Evolutionary conservation across 2,329 filamentous ascomycete species (phyloP), one percentile per base, ranked within the genome.

Genomic region (Alternaria sp.): DNA sequence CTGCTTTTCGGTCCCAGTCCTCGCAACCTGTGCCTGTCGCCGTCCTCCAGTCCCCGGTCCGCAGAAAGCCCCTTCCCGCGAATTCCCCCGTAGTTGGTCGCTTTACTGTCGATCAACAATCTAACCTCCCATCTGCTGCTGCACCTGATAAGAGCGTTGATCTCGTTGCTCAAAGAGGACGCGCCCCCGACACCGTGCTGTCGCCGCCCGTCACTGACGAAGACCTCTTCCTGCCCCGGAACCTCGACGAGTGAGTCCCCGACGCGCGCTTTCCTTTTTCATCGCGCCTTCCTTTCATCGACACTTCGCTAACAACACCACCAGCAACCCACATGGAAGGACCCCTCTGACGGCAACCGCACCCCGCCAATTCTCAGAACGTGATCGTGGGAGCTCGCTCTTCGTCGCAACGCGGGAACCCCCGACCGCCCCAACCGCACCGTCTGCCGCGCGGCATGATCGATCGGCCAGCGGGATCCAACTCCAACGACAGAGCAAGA

Each of bases 31-130:
- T 61, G 10, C 63, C 67, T 26, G 50, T 67, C 26, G 68, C 67
- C 12, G 63, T 72, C 36, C 36, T 40, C 60, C 73, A 73, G 66
- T 81, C 82, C 65, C 80, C 81, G 58, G 80, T 87, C 62, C 83
- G 83, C 69, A 82, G 85, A 69, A 87, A 87, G 75, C 85, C 86
- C 70, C 77, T 88, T 65, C 86, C 86, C 65, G 77, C 81, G 63
- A 82, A 82, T 78, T 83, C 84, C 55, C 82, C 85, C 66, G 76
- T 84, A 59, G 79, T 83, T 61, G 75, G 76, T 57, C 81, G 79
- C 51, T 82, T 82, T 70, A 79, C 80, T 36, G 75, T 76, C 59
- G 74, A 79, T 68, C 79, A 75, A 61, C 73, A 76, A 61, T 73
- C 74, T 77, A 83, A 73, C 78, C 82, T 70, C 77, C 53, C 43